Evolutionary conservation across 2,329 filamentous ascomycete genomes (phyloP).

Genomic region (Monilinia aucupariae): DNA sequence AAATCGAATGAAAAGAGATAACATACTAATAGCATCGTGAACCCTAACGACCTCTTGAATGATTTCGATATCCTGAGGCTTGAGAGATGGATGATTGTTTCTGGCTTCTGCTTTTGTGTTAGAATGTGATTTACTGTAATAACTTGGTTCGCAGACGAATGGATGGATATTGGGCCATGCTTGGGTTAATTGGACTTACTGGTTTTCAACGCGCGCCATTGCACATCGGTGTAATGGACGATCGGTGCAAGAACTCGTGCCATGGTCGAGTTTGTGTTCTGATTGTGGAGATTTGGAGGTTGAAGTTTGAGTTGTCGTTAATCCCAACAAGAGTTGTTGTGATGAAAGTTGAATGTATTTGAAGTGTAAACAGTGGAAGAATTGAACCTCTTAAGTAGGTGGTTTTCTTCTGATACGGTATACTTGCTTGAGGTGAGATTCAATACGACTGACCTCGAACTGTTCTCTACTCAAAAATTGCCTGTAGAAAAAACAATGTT

Average conservation of each 20-base stretch:
- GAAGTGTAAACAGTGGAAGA: too few species aligned
- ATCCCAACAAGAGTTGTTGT: not conserved
- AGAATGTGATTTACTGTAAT: not conserved
- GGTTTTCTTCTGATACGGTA: not conserved
- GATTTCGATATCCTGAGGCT: not conserved
- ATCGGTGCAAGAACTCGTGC: not conserved
- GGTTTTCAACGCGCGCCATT: conserved; percentile 5
- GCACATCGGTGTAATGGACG: not conserved
- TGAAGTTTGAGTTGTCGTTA: not conserved
- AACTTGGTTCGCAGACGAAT: not conserved
- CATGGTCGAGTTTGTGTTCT: not conserved
- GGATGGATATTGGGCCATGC: not conserved
- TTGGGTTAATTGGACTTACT: not conserved
- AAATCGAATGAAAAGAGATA: not conserved
- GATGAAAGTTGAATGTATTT: not conserved
- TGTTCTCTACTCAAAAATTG: not conserved
- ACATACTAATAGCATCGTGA: conserved; percentile 5
- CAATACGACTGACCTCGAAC: not conserved
- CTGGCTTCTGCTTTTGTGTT: not conserved
- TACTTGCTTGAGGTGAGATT: not conserved
- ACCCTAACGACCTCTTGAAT: not conserved
- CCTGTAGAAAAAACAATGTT: not conserved
- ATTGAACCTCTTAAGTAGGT: not conserved
- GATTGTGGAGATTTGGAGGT: not conserved
- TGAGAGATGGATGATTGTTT: not conserved